Conservation (phyloP, 805 yeast species). For the Maudiozyma barnettii region DNA sequence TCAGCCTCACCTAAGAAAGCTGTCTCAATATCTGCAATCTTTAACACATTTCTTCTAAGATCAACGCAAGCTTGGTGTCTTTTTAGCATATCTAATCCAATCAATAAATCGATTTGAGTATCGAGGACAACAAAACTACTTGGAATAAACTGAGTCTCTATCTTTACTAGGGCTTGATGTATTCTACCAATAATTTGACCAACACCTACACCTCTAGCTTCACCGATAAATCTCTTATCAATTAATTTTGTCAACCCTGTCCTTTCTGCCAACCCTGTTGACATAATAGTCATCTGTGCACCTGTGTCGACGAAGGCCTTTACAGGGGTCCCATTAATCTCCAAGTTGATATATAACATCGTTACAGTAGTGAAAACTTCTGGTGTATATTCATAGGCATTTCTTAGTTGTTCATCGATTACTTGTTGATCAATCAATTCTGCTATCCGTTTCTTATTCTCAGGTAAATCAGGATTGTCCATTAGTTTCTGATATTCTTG, state of each 20-base stretch:
- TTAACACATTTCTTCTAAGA: slow-evolving; percentile 51
- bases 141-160: slow-evolving; percentile 56
- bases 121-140: slow-evolving; percentile 68
- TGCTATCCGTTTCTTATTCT: slow-evolving; percentile 51
- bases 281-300: slow-evolving; percentile 81
- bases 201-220: slow-evolving; percentile 86
- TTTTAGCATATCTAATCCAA: slow-evolving; percentile 87
- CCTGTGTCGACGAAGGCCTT: slow-evolving; percentile 96
- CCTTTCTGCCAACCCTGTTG: slow-evolving; percentile 64
- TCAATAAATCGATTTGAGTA: slow-evolving; percentile 49
- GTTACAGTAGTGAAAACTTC: slow-evolving; percentile 76
- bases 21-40: slow-evolving; percentile 65
- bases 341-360: slow-evolving; percentile 74
- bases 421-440: slow-evolving; percentile 62
- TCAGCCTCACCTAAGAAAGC: slow-evolving; percentile 67
- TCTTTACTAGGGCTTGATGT: slow-evolving; percentile 78
- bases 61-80: slow-evolving; percentile 81
- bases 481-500: slow-evolving; percentile 45
- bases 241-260: slow-evolving; percentile 63
- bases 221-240: slow-evolving; percentile 71
- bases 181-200: slow-evolving; percentile 72
- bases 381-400: slow-evolving; percentile 82
- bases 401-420: slow-evolving; percentile 67
- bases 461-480: slow-evolving; percentile 62
- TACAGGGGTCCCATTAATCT: slow-evolving; percentile 69